Evolutionary conservation across 768 basidiomycete genomes (phyloP).

Genomic region (Lepiota brunneoincarnata): DNA sequence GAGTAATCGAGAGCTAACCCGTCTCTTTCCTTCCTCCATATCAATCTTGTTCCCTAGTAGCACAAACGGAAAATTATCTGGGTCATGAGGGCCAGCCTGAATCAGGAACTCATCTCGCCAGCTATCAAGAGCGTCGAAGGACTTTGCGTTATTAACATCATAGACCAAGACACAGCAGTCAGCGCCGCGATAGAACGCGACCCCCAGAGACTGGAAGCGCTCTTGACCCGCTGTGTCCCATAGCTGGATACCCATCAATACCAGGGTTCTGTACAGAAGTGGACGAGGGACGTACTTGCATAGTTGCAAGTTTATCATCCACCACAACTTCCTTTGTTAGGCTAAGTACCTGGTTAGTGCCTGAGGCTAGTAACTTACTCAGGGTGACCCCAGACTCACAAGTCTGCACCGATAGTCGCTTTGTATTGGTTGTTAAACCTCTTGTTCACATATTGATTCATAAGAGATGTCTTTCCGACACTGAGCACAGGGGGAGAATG

Average conservation of each 20-base stretch:
- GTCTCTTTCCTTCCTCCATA: conserved; percentile 96
- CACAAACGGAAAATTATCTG: conserved; percentile 99
- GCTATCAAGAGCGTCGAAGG: conserved; percentile 97
- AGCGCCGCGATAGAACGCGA: conserved; percentile 98
- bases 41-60: conserved; percentile 99
- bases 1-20: conserved; percentile 49
- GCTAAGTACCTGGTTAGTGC: conserved; percentile 37
- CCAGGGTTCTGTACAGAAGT: neutral
- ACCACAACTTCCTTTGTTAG: conserved; percentile 99
- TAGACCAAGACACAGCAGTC: conserved; percentile 99
- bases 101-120: conserved; percentile 99
- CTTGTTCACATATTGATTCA: conserved; percentile 99
- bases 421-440: conserved; percentile 99
- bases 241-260: conserved; percentile 46
- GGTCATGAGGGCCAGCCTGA: conserved; percentile 96
- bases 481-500: conserved; percentile 35
- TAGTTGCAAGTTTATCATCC: conserved; percentile 95
- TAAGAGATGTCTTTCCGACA: conserved; percentile 98
- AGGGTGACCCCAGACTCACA: conserved; percentile 64
- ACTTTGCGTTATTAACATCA: conserved; percentile 98
- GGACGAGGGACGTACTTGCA: conserved; percentile 69
- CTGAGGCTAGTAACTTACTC: conserved; percentile 16
- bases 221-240: conserved; percentile 99
- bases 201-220: conserved; percentile 98
- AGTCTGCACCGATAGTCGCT: conserved; percentile 98